These are phyloP conservation scores for Suhomyces ambrosiae DNA, from an alignment of 1,139 yeast species.

Conservation along the genomic window DNA sequence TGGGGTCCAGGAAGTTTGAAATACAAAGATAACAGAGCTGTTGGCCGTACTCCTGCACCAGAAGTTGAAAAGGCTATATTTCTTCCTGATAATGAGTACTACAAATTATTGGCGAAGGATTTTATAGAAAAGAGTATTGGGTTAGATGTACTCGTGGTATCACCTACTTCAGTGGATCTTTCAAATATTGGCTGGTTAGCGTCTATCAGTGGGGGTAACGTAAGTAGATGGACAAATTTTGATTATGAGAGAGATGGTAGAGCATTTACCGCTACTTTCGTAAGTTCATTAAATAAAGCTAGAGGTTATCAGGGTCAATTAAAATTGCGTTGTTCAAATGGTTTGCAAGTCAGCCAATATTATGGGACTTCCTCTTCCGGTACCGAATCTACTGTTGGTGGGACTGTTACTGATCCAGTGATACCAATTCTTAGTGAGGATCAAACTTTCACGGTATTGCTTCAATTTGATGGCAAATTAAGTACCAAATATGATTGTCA, in stretches of 20 bases:
- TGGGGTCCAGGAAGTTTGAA: conserved; percentile 83
- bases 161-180: conserved; percentile 68
- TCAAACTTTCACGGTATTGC: conserved; percentile 69
- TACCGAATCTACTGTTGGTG: conserved; percentile 32
- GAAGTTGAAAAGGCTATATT: conserved; percentile 59
- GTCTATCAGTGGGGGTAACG: conserved; percentile 70
- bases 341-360: conserved; percentile 80
- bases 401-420: conserved; percentile 57
- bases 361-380: conserved; percentile 53
- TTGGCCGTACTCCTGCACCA: conserved; percentile 43
- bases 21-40: conserved; percentile 47
- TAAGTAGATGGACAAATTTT: conserved; percentile 69
- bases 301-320: conserved; percentile 81
- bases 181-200: conserved; percentile 73
- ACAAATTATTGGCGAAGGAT: conserved; percentile 60
- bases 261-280: conserved; percentile 62
- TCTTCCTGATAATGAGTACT: conserved; percentile 64
- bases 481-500: conserved; percentile 77
- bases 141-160: conserved; percentile 72
- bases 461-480: conserved; percentile 77
- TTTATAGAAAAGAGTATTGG: conserved; percentile 67
- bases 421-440: conserved; percentile 68
- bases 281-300: conserved; percentile 44
- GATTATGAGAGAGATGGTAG: conserved; percentile 71
- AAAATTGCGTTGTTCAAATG: conserved; percentile 86